Percentiles rank a stretch among this genome's conserved stretches.
Conservation (phyloP, 1,139 yeast genomes). For the Zygotorulaspora mrakii region DNA sequence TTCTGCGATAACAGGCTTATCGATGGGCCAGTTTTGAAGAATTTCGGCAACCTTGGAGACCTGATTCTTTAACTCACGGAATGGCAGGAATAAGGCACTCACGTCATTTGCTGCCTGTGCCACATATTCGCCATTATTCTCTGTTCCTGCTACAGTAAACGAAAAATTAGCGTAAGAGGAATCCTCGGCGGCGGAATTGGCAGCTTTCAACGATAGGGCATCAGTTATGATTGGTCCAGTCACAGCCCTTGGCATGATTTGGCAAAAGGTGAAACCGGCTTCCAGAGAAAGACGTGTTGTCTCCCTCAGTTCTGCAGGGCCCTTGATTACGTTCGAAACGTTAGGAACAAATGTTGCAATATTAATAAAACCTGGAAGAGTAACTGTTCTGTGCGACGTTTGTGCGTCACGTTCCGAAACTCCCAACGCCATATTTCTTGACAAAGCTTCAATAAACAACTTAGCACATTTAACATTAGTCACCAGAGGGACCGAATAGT, state of each 20-base stretch:
- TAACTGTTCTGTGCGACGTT: slow-evolving; percentile 78
- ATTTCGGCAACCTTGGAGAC: slow-evolving; percentile 76
- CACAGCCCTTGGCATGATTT: slow-evolving; percentile 70
- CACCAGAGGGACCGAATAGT: slow-evolving; percentile 93
- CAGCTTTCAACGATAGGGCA: slow-evolving; percentile 59
- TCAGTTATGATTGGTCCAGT: slow-evolving; percentile 64
- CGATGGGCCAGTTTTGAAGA: slow-evolving; percentile 77
- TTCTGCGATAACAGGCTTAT: slow-evolving; percentile 85
- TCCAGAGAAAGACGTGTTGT: slow-evolving; percentile 70
- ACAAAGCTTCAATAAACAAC: slow-evolving; percentile 86
- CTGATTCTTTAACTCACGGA: slow-evolving; percentile 65
- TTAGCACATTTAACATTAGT: slow-evolving; percentile 98
- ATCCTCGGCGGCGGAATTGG: slow-evolving; percentile 53
- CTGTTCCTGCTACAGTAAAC: slow-evolving; percentile 78
- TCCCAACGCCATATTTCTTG: slow-evolving; percentile 63
- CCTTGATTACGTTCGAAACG: slow-evolving; percentile 45
- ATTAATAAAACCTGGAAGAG: slow-evolving; percentile 84
- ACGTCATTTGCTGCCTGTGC: slow-evolving; percentile 63
- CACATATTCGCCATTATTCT: slow-evolving; percentile 58
- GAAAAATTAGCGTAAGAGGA: slow-evolving; percentile 79
- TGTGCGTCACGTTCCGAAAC: slow-evolving; percentile 83
- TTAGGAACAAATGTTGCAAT: slow-evolving; percentile 77
- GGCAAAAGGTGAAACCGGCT: slow-evolving; percentile 85
- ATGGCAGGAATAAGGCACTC: slow-evolving; percentile 78
- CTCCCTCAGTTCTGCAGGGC: slow-evolving; percentile 53